Conservation (phyloP, 106 monocot species). For the Dendrobium huoshanense region DNA sequence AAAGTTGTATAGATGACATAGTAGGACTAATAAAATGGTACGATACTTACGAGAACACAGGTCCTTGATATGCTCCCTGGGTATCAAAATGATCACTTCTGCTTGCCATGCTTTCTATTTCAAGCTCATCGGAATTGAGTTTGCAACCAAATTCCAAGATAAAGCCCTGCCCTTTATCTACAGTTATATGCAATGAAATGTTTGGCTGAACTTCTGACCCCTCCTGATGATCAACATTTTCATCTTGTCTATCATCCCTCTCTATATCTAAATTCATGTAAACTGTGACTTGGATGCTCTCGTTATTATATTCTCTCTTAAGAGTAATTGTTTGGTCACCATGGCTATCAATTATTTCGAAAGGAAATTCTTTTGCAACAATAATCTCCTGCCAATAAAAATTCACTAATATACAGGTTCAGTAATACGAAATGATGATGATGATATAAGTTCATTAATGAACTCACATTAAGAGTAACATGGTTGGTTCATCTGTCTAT, state of each 20-base stretch:
- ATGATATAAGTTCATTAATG: no score
- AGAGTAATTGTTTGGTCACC: conserved; percentile 69
- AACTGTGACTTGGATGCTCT: conserved; percentile 60
- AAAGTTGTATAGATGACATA: neutral
- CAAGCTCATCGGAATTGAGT: conserved; percentile 34
- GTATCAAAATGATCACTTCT: conserved; percentile 35
- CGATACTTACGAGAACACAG: conserved; percentile 60
- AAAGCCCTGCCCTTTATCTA: conserved; percentile 60
- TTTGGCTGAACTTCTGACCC: conserved; percentile 16
- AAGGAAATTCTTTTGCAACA: conserved; percentile 58
- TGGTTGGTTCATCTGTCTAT: no score
- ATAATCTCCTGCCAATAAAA: conserved; percentile 27
- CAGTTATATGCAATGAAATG: conserved; percentile 44
- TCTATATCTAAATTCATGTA: conserved; percentile 32
- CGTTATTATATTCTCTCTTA: conserved; percentile 44
- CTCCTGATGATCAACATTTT: conserved; percentile 23
- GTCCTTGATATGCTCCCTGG: conserved; percentile 57
- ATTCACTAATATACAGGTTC: no score
- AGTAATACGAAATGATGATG: no score
- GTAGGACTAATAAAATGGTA: neutral
- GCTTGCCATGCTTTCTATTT: conserved; percentile 51
- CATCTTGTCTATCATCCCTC: conserved; percentile 18
- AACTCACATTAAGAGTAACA: no score
- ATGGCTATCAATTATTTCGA: conserved; percentile 67
- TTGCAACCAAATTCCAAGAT: conserved; percentile 64